Evolutionary conservation across 768 basidiomycete species (phyloP).

Genomic region (Clitopilus hobsonii): DNA sequence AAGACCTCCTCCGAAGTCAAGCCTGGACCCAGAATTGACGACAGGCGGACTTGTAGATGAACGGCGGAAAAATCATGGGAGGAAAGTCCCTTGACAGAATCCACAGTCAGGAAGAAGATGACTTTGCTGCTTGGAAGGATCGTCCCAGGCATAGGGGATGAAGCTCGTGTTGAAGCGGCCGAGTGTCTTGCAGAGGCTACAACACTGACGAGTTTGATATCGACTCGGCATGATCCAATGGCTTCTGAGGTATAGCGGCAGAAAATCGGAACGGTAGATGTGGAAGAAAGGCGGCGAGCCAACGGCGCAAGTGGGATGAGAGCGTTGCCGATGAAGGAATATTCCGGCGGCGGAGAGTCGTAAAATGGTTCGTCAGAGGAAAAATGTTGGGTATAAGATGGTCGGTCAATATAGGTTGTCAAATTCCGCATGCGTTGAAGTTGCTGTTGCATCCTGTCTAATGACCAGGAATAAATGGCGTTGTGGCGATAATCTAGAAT

Average conservation of each 20-base stretch:
- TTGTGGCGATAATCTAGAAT: conserved; percentile 85
- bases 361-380: conserved; percentile 92
- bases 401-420: conserved; percentile 85
- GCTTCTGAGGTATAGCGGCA: conserved; percentile 94
- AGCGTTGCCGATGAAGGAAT: conserved; percentile 90
- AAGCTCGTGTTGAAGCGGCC: conserved; percentile 64
- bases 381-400: conserved; percentile 92
- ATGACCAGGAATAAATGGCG: conserved; percentile 88
- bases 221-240: conserved; percentile 89
- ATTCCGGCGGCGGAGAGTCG: conserved; percentile 80
- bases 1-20: conserved; percentile 77
- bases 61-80: conserved; percentile 84
- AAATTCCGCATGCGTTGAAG: conserved; percentile 91
- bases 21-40: conserved; percentile 76
- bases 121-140: conserved; percentile 78
- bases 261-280: conserved; percentile 81
- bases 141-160: conserved; percentile 66
- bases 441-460: conserved; percentile 84
- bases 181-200: conserved; percentile 54
- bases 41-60: conserved; percentile 85
- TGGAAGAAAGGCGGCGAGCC: conserved; percentile 68
- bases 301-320: conserved; percentile 79
- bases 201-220: conserved; percentile 76
- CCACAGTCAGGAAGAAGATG: conserved; percentile 80
- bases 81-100: conserved; percentile 84